Percentiles rank a stretch among this genome's conserved stretches.
phyloP scores from a whole-genome alignment of 2,329 filamentous ascomycete species.

The Penicillium sumatraense region DNA sequence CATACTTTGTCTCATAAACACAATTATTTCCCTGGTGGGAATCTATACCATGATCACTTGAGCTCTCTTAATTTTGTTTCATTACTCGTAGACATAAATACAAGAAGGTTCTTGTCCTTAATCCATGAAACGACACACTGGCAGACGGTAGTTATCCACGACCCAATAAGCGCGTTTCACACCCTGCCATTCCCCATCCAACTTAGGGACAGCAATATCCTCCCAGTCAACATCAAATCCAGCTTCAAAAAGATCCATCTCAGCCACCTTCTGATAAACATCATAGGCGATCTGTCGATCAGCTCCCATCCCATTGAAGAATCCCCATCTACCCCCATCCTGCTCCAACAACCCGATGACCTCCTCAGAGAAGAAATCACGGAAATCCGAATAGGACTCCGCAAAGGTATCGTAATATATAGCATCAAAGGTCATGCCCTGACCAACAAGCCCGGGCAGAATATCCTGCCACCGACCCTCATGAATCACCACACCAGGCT shows the following conservation, averaged over 20 bases:
- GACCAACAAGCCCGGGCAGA: constrained; percentile 68
- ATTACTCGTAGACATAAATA: neutral
- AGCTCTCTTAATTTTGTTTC: neutral
- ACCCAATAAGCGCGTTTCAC: constrained; percentile 90
- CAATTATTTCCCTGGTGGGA: constrained; percentile 11
- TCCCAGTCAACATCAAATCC: constrained; percentile 90
- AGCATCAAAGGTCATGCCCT: constrained; percentile 76
- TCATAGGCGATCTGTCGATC: constrained; percentile 94
- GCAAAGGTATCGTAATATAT: constrained; percentile 99
- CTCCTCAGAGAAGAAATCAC: constrained; percentile 84
- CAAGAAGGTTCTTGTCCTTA: constrained; percentile 10
- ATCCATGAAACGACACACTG: constrained; percentile 46
- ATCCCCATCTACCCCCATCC: constrained; percentile 63
- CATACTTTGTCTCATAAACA: constrained; percentile 25
- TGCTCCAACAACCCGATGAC: constrained; percentile 74
- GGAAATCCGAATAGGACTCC: constrained; percentile 85
- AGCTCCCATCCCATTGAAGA: constrained; percentile 80
- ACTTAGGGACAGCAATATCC: constrained; percentile 72
- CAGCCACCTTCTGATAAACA: constrained; percentile 89
- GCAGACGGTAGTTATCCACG: constrained; percentile 62
- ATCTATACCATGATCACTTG: neutral
- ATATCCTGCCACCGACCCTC: constrained; percentile 82
- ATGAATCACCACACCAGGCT: constrained; percentile 64
- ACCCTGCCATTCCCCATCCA: constrained; percentile 84
- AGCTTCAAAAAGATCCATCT: constrained; percentile 87